A percentile compares a stretch with the other conserved stretches of the same genome.
Conservation (phyloP, 345 rosid species). For the Moricandia moricandioides region DNA sequence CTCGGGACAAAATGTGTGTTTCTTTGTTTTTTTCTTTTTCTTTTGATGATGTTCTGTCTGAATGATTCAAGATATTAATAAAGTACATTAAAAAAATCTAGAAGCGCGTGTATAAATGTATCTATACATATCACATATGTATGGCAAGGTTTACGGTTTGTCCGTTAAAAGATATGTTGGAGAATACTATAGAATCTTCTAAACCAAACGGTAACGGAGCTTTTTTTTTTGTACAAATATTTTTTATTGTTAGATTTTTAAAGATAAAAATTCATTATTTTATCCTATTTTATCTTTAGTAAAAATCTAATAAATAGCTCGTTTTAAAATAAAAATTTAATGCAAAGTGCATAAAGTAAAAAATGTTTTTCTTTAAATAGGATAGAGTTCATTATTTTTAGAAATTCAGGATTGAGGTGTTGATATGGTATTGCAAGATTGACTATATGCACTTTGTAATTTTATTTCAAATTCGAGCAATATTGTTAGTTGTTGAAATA, state of each 20-base stretch:
- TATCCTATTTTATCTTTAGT: too few species aligned
- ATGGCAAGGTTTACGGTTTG: conserved; percentile 18
- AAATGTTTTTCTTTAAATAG: not conserved
- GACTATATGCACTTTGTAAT: not conserved
- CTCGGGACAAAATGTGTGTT: conserved; percentile 17
- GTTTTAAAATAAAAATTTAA: too few species aligned
- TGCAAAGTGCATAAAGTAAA: too few species aligned
- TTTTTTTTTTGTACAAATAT: not conserved
- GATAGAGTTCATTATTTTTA: not conserved
- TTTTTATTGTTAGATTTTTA: not conserved
- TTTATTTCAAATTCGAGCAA: not conserved
- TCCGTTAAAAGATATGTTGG: conserved; percentile 19
- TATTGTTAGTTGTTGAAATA: not conserved
- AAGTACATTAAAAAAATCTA: not conserved
- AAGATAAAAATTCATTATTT: not conserved
- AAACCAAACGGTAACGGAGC: conserved; percentile 22
- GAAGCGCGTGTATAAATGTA: conserved; percentile 28
- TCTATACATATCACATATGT: not conserved
- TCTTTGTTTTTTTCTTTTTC: conserved; percentile 16
- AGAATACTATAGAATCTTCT: not conserved
- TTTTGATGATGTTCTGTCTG: conserved; percentile 36
- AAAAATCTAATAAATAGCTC: too few species aligned
- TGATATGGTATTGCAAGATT: conserved; percentile 11
- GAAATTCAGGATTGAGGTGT: conserved; percentile 1
- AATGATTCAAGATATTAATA: conserved; percentile 16